Evolutionary conservation across 1,139 yeast genomes (phyloP).

Genomic region (Pichia sp.): DNA sequence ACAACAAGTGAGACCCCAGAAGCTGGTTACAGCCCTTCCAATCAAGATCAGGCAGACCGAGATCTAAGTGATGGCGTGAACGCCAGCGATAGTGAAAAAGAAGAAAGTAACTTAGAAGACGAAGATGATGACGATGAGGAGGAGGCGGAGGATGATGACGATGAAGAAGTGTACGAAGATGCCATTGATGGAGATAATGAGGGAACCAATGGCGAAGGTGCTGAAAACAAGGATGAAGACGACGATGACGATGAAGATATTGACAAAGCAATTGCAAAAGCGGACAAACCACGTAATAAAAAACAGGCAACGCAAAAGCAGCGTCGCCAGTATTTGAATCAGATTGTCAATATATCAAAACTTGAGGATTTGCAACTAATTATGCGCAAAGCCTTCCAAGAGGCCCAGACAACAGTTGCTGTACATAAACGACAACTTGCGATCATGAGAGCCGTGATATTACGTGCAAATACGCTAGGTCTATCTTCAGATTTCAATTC

Average conservation of each 20-base stretch:
- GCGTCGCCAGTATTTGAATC: slow-evolving; percentile 15
- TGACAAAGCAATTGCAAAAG: slow-evolving; percentile 10
- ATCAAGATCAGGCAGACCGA: background rate
- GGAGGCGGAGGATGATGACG: background rate
- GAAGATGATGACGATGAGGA: background rate
- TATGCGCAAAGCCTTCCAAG: slow-evolving; percentile 71
- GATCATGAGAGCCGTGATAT: slow-evolving; percentile 56
- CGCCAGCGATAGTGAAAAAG: background rate
- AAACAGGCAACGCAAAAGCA: slow-evolving; percentile 1
- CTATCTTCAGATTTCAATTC: slow-evolving; percentile 56
- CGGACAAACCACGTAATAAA: slow-evolving; percentile 7
- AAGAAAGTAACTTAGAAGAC: background rate
- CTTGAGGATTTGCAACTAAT: slow-evolving; percentile 38
- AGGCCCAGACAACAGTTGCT: slow-evolving; percentile 68
- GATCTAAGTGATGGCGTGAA: background rate
- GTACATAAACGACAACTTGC: slow-evolving; percentile 74
- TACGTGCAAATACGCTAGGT: slow-evolving; percentile 49
- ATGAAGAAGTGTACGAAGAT: background rate
- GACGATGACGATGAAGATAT: slow-evolving; percentile 13
- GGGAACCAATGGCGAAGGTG: slow-evolving; percentile 1
- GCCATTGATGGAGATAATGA: background rate
- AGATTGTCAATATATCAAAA: slow-evolving; percentile 18
- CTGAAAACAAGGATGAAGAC: slow-evolving; percentile 5
- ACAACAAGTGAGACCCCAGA: background rate
- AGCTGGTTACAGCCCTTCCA: background rate